Evolutionary conservation across 2,329 filamentous ascomycete species (phyloP).

Genomic region (Ceratocystis harringtonii): DNA sequence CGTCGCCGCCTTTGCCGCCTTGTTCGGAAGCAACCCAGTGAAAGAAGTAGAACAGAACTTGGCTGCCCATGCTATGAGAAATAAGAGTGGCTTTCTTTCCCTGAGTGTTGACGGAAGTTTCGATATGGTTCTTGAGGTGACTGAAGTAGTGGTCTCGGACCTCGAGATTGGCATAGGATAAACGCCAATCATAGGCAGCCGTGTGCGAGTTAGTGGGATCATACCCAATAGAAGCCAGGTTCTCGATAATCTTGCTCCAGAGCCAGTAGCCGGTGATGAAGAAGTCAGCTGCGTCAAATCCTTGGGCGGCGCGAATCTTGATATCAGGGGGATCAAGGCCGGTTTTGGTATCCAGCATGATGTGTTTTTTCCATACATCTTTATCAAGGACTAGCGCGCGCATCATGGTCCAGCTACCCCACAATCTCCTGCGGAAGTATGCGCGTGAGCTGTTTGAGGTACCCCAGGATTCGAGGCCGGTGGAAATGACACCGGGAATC

Average conservation of each 20-base stretch:
- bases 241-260: constrained; percentile 97
- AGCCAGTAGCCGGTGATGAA: constrained; percentile 92
- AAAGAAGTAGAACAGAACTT: constrained; percentile 76
- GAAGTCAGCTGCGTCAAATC: constrained; percentile 96
- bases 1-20: constrained; percentile 65
- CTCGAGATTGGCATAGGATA: constrained; percentile 83
- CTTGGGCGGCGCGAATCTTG: constrained; percentile 84
- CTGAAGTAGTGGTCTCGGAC: constrained; percentile 87
- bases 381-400: constrained; percentile 84
- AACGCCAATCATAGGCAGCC: constrained; percentile 74
- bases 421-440: constrained; percentile 87
- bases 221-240: constrained; percentile 88
- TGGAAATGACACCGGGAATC: constrained; percentile 95
- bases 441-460: constrained; percentile 70
- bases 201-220: constrained; percentile 66
- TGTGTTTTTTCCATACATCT: constrained; percentile 83
- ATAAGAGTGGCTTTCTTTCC: constrained; percentile 70
- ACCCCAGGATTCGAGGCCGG: constrained; percentile 91
- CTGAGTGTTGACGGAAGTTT: constrained; percentile 59
- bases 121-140: constrained; percentile 76
- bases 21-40: constrained; percentile 65
- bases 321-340: constrained; percentile 81
- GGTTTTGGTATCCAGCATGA: constrained; percentile 88
- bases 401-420: constrained; percentile 99
- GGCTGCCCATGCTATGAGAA: constrained; percentile 95